Conservation (phyloP, 495 filamentous ascomycete species). For the Trichoderma erinaceum region DNA sequence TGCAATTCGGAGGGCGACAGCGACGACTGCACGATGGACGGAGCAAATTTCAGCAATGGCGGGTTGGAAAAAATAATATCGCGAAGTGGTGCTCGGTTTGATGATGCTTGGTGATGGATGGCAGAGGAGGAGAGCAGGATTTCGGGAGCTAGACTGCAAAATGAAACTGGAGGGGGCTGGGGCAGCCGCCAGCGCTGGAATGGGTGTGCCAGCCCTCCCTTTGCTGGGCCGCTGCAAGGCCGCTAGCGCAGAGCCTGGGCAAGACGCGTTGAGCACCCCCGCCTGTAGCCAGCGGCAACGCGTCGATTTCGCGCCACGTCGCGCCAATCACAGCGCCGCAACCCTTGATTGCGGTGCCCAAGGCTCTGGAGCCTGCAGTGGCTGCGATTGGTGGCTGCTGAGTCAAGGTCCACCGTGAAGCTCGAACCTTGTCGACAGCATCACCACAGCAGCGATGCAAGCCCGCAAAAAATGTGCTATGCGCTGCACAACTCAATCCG, state of each 20-base stretch:
- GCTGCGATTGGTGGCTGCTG: not conserved
- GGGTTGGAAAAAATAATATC: constrained; percentile 3
- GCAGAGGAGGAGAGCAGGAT: constrained; percentile 15
- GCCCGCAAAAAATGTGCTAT: not conserved
- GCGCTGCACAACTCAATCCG: not conserved
- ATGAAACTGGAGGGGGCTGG: not conserved
- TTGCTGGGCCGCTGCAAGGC: not conserved
- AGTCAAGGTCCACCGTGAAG: not conserved
- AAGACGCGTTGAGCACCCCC: constrained; percentile 3
- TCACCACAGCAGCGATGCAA: constrained; percentile 1
- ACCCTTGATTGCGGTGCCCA: not conserved
- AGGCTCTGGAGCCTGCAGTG: not conserved
- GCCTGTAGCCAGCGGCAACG: not conserved
- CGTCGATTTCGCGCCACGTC: not conserved
- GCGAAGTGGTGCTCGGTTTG: constrained; percentile 12
- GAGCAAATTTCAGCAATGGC: constrained; percentile 5
- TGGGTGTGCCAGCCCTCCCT: constrained; percentile 7
- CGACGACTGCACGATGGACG: not conserved
- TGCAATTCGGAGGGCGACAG: not conserved
- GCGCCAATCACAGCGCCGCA: not conserved
- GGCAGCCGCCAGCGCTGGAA: not conserved
- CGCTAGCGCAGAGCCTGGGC: not conserved
- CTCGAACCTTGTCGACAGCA: not conserved
- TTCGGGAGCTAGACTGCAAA: constrained; percentile 6
- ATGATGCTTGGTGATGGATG: constrained; percentile 14